These are phyloP conservation scores for Cucurbita ficifolia DNA, from an alignment of 306 rosid genomes.

Conservation along the genomic window DNA sequence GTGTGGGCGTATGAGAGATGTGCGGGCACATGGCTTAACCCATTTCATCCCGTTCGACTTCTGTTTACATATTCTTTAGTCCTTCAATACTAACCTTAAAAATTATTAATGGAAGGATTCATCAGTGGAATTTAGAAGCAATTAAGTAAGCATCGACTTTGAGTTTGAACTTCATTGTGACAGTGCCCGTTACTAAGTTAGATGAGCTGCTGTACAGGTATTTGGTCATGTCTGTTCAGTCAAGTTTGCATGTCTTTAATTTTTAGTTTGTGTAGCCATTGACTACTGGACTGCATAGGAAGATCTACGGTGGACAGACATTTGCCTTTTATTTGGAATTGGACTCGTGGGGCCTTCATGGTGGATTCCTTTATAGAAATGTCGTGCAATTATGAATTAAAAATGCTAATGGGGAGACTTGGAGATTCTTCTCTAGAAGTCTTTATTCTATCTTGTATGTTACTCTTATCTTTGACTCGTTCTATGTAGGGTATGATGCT, in stretches of 20 bases:
- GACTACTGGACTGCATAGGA: background rate
- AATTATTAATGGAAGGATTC: too few species aligned
- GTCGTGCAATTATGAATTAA: background rate
- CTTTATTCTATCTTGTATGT: background rate
- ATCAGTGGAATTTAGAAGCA: too few species aligned
- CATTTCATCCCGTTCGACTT: too few species aligned
- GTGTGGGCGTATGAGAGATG: too few species aligned
- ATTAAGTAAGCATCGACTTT: too few species aligned
- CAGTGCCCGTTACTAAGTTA: slow-evolving; percentile 29
- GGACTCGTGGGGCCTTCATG: background rate
- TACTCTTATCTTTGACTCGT: background rate
- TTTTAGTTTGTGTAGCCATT: background rate
- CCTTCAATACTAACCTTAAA: too few species aligned
- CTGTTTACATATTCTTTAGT: too few species aligned
- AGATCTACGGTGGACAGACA: background rate
- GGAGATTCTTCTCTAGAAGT: background rate
- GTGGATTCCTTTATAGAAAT: background rate
- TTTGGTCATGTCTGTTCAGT: background rate
- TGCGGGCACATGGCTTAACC: too few species aligned
- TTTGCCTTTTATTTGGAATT: background rate
- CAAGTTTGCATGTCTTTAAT: background rate
- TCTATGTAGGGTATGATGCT: background rate
- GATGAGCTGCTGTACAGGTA: slow-evolving; percentile 27
- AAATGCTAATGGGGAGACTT: background rate
- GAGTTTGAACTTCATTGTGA: slow-evolving; percentile 15